Evolutionary conservation across 2,329 filamentous ascomycete species (phyloP).

Genomic region (Cladosporium oxysporum): DNA sequence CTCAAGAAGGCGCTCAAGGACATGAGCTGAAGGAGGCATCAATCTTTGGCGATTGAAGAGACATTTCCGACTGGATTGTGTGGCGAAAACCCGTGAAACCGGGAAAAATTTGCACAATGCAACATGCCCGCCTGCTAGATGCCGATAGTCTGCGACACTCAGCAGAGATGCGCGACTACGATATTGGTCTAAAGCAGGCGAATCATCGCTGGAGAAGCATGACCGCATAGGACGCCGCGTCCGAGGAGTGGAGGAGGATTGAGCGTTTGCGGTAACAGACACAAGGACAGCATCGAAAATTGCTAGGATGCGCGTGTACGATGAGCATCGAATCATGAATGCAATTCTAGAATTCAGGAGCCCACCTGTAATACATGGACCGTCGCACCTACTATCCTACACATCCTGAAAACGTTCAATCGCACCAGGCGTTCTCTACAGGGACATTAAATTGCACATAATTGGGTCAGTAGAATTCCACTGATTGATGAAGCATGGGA

Average conservation of each 20-base stretch:
- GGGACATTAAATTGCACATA: neutral
- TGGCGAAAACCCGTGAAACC: neutral
- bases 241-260: neutral
- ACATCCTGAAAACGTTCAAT: neutral
- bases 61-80: neutral
- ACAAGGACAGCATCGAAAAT: neutral
- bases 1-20: slow-evolving; percentile 67
- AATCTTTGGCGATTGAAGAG: neutral
- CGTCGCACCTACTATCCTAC: neutral
- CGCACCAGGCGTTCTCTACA: neutral
- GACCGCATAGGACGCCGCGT: neutral
- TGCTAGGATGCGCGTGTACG: neutral
- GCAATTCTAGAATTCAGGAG: neutral
- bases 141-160: neutral
- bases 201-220: neutral
- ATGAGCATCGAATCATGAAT: neutral
- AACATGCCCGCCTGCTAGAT: neutral
- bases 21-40: slow-evolving; percentile 34
- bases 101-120: neutral
- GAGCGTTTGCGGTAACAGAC: neutral
- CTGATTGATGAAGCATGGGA: neutral
- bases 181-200: neutral
- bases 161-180: neutral
- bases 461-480: neutral
- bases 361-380: neutral